Evolutionary conservation across 1,284 basidiomycete species (phyloP).

Genomic region (Ceratobasidium sp.): DNA sequence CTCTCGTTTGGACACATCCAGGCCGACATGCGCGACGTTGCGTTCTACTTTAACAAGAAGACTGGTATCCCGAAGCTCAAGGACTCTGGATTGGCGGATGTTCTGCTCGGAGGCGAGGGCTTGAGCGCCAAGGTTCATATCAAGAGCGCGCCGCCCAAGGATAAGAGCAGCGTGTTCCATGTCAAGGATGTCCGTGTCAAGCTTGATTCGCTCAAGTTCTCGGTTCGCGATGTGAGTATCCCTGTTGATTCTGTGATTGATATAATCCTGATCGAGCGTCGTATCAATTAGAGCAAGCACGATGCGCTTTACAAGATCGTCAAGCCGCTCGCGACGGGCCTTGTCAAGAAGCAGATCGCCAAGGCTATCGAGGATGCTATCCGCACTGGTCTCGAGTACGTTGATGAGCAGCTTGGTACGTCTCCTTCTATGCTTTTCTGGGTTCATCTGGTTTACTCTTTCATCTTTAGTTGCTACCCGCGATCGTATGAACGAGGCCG

Average conservation of each 20-base stretch:
- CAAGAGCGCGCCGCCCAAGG: constrained; percentile 67
- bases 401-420: constrained; percentile 81
- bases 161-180: constrained; percentile 73
- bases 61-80: constrained; percentile 81
- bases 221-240: constrained; percentile 77
- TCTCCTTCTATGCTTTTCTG: background rate
- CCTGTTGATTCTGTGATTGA: background rate
- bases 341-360: constrained; percentile 92
- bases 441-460: background rate
- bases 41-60: constrained; percentile 88
- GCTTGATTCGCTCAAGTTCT: constrained; percentile 88
- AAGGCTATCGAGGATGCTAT: constrained; percentile 85
- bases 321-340: constrained; percentile 76
- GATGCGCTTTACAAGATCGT: constrained; percentile 90
- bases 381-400: constrained; percentile 83
- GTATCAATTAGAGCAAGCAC: constrained; percentile 70
- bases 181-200: constrained; percentile 84
- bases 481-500: constrained; percentile 80
- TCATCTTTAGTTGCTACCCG: constrained; percentile 64
- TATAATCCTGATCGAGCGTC: too few relatives aligned
- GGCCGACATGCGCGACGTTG: constrained; percentile 92
- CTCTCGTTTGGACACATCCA: constrained; percentile 88
- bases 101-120: constrained; percentile 85
- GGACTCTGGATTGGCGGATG: constrained; percentile 93
- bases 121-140: constrained; percentile 75